Evolutionary conservation across 2,329 filamentous ascomycete species (phyloP).

Genomic region (Bipolaris gigantea): DNA sequence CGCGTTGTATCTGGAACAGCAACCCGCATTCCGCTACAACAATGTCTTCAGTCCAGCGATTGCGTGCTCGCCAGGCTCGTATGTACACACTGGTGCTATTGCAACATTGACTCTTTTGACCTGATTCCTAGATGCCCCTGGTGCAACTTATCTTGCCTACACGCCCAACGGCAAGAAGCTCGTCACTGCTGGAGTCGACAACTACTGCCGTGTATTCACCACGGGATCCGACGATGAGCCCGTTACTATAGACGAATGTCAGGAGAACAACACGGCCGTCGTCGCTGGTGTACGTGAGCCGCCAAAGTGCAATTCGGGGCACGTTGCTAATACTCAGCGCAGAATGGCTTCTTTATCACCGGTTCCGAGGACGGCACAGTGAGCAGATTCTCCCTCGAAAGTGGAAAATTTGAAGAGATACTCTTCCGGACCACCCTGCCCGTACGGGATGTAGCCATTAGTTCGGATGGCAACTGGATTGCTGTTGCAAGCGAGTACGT

Average conservation of each 20-base stretch:
- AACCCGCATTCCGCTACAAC: slow-evolving; percentile 3
- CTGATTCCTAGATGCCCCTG: slow-evolving; percentile 67
- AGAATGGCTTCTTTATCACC: slow-evolving; percentile 82
- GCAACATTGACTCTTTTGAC: slow-evolving; percentile 6
- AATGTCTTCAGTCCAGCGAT: slow-evolving; percentile 20
- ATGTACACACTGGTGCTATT: slow-evolving; percentile 5
- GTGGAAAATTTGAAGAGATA: slow-evolving; percentile 75
- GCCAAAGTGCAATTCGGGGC: not conserved
- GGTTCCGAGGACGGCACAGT: slow-evolving; percentile 96
- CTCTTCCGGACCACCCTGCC: slow-evolving; percentile 83
- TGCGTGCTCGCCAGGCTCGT: slow-evolving; percentile 41
- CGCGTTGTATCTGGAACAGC: slow-evolving; percentile 9
- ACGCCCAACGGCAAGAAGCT: slow-evolving; percentile 85
- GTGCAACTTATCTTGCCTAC: slow-evolving; percentile 84
- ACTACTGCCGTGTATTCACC: slow-evolving; percentile 88
- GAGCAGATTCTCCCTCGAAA: slow-evolving; percentile 82
- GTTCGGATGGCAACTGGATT: slow-evolving; percentile 80
- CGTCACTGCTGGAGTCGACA: slow-evolving; percentile 90
- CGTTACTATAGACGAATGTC: slow-evolving; percentile 85
- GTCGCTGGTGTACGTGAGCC: slow-evolving; percentile 62
- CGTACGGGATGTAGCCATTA: slow-evolving; percentile 81
- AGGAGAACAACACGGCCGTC: slow-evolving; percentile 81
- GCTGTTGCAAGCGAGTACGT: slow-evolving; percentile 90
- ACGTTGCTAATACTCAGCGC: slow-evolving; percentile 19
- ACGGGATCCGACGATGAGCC: slow-evolving; percentile 92